phyloP scores from a whole-genome alignment of 2,329 filamentous ascomycete species.

The Aspergillus luchuensis region DNA sequence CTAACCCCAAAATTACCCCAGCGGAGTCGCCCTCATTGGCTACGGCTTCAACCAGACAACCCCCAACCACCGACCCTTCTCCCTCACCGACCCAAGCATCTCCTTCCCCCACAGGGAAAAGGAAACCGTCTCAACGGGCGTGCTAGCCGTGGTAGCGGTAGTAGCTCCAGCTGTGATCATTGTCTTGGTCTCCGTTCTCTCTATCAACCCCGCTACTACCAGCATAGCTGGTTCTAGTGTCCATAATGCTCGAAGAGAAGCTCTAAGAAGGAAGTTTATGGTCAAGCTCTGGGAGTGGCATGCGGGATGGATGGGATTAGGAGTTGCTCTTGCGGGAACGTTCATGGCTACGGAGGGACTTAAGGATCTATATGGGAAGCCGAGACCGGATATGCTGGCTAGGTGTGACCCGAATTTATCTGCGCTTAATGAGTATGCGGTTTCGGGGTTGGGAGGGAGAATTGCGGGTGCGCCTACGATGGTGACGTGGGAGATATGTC shows the following conservation, averaged over 20 bases:
- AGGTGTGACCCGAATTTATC: conserved; percentile 75
- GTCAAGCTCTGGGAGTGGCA: conserved; percentile 92
- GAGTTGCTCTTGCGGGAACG: conserved; percentile 67
- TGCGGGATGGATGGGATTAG: conserved; percentile 79
- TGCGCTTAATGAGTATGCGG: conserved; percentile 60
- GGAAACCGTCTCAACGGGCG: conserved; percentile 70
- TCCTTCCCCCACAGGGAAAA: conserved; percentile 71
- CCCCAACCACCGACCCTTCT: conserved; percentile 72
- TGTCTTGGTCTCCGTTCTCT: conserved; percentile 64
- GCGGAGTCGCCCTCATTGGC: conserved; percentile 60
- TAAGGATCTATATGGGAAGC: conserved; percentile 72
- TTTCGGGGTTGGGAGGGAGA: conserved; percentile 61
- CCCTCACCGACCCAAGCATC: conserved; percentile 72
- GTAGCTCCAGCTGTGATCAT: conserved; percentile 69
- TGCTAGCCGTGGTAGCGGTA: conserved; percentile 66
- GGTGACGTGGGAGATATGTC: conserved; percentile 77
- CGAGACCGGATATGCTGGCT: conserved; percentile 64
- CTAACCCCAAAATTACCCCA: conserved; percentile 29
- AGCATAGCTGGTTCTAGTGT: conserved; percentile 61
- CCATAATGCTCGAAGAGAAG: no score
- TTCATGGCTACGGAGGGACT: conserved; percentile 83
- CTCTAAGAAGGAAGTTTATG: conserved; percentile 64
- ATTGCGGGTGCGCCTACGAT: conserved; percentile 63
- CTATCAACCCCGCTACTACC: conserved; percentile 66
- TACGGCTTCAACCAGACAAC: conserved; percentile 60